phyloP scores from a whole-genome alignment of 768 basidiomycete species.

The Pleurotus djamor region DNA sequence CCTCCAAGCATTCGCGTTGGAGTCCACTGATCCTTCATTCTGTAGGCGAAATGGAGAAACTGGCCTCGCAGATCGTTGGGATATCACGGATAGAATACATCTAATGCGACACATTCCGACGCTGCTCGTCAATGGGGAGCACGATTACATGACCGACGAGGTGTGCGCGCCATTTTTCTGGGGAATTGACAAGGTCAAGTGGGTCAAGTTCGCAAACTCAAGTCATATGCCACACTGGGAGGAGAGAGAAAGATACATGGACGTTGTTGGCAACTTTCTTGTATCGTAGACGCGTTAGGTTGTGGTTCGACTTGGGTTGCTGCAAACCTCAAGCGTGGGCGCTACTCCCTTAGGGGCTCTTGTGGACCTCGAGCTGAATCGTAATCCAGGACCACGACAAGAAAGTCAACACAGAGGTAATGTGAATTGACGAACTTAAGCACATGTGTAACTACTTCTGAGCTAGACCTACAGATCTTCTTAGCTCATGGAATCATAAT shows the following conservation, averaged over 20 bases:
- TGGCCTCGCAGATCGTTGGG: constrained; percentile 24
- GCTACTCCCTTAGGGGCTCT: not conserved
- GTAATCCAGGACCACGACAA: not conserved
- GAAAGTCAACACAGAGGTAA: not conserved
- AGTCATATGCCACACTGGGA: constrained; percentile 28
- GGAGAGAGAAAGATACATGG: constrained; percentile 25
- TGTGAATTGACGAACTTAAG: too few relatives aligned
- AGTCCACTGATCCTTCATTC: not conserved
- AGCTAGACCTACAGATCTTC: too few relatives aligned
- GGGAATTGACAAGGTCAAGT: constrained; percentile 24
- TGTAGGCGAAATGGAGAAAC: constrained; percentile 22
- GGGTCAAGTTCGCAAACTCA: constrained; percentile 26
- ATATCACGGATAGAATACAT: constrained; percentile 19
- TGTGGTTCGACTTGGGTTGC: too few relatives aligned
- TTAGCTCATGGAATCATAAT: too few relatives aligned
- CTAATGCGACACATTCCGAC: constrained; percentile 23
- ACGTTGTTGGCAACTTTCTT: constrained; percentile 23
- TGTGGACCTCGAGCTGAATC: too few relatives aligned
- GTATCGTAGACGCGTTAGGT: too few relatives aligned
- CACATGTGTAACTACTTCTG: too few relatives aligned
- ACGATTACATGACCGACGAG: constrained; percentile 36
- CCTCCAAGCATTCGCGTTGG: not conserved
- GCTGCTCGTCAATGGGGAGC: constrained; percentile 29
- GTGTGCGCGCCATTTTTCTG: constrained; percentile 28
- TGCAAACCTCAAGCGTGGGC: not conserved